Conservation (phyloP, 768 basidiomycete species). For the Tylopilus plumbeoviolaceoides region DNA sequence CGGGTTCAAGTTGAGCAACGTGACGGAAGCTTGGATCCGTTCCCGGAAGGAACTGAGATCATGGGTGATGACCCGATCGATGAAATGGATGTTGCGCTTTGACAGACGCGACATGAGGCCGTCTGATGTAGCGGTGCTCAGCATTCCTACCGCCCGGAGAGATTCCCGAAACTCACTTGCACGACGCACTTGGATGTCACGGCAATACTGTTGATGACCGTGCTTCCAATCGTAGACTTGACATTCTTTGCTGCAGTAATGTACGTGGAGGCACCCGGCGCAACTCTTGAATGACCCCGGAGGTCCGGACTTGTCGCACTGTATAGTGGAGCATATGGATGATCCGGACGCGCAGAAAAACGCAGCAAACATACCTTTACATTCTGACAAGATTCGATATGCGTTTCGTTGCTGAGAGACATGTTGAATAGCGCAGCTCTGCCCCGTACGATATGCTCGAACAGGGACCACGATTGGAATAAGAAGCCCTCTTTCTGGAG, state of each 20-base stretch:
- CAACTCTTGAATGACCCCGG: slow-evolving; percentile 26
- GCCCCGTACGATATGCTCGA: slow-evolving; percentile 17
- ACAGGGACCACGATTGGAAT: slow-evolving; percentile 17
- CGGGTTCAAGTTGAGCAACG: slow-evolving; percentile 1
- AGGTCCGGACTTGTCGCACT: slow-evolving; percentile 27
- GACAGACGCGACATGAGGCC: slow-evolving; percentile 20
- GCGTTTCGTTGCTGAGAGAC: slow-evolving; percentile 5
- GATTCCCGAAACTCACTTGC: slow-evolving; percentile 11
- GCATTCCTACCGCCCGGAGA: neutral
- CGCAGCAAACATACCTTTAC: slow-evolving; percentile 12
- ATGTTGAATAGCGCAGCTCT: slow-evolving; percentile 14
- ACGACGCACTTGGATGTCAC: slow-evolving; percentile 25
- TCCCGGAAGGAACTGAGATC: slow-evolving; percentile 15
- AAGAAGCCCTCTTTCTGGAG: slow-evolving; percentile 14
- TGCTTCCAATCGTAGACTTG: slow-evolving; percentile 29
- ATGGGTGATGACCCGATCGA: slow-evolving; percentile 22
- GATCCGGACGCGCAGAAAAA: neutral
- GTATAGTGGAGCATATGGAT: neutral
- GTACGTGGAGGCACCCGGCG: slow-evolving; percentile 26
- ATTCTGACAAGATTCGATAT: slow-evolving; percentile 26
- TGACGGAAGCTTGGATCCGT: slow-evolving; percentile 13
- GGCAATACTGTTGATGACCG: slow-evolving; percentile 25
- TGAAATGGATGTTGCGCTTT: slow-evolving; percentile 21
- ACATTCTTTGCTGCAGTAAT: slow-evolving; percentile 31
- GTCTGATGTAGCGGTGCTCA: slow-evolving; percentile 10